A percentile compares a stretch with the other conserved stretches of the same genome.
Conservation (phyloP, 352 stramenopile genomes). For the Blastocystis sp. region DNA sequence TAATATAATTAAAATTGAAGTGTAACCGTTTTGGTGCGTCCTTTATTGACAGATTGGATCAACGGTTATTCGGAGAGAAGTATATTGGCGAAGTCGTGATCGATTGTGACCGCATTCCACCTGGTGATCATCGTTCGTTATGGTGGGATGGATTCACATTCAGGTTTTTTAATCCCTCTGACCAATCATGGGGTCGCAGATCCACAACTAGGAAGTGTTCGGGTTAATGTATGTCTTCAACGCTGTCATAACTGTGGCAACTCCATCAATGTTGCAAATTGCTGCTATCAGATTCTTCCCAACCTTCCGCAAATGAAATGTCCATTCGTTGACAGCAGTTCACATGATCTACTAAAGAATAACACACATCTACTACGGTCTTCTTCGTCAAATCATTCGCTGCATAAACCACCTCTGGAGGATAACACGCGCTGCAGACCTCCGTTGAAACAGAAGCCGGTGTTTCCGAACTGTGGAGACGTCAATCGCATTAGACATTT, state of each 20-base stretch:
- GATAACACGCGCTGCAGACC: too few species aligned
- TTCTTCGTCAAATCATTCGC: too few species aligned
- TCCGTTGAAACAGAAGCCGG: too few species aligned
- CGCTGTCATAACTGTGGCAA: not conserved
- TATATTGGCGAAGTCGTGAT: conserved; percentile 3
- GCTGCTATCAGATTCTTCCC: not conserved
- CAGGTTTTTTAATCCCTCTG: conserved; percentile 31
- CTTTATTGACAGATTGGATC: not conserved
- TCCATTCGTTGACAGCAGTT: not conserved
- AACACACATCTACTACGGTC: not conserved
- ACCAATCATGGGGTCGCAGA: not conserved
- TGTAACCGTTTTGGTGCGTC: not conserved
- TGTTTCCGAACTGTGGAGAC: too few species aligned
- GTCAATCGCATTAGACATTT: too few species aligned
- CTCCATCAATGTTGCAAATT: not conserved
- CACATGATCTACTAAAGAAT: not conserved
- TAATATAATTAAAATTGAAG: conserved; percentile 18
- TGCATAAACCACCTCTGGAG: too few species aligned
- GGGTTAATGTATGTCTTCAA: not conserved
- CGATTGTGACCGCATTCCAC: not conserved
- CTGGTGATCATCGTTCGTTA: not conserved
- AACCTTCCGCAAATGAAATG: not conserved
- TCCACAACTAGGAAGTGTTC: not conserved
- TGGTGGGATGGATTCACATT: not conserved
- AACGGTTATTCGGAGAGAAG: not conserved